Percentiles rank a stretch among this genome's conserved stretches.
phyloP scores from a whole-genome alignment of 1,284 basidiomycete species.

The Inonotus obliquus region DNA sequence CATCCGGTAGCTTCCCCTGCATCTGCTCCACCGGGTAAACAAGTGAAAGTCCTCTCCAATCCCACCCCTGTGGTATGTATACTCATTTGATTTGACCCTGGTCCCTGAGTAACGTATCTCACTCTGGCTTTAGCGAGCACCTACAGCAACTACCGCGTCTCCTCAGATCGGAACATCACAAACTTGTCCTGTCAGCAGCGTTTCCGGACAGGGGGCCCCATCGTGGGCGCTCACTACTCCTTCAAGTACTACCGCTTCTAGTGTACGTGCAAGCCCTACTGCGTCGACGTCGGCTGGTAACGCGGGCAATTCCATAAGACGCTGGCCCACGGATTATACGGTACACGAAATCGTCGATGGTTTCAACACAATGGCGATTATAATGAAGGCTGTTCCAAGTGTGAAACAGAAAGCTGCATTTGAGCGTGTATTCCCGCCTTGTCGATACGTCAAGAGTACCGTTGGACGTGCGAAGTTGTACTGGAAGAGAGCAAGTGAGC shows the following conservation, averaged over 20 bases:
- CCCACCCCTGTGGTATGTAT: slow-evolving; percentile 8
- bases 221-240: not conserved
- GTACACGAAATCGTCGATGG: slow-evolving; percentile 16
- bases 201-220: not conserved
- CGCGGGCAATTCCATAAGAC: not conserved
- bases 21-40: slow-evolving; percentile 4
- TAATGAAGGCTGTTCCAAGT: slow-evolving; percentile 11
- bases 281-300: not conserved
- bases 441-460: slow-evolving; percentile 19
- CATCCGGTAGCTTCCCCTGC: not conserved
- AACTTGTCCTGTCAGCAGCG: not conserved
- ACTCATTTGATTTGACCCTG: not conserved
- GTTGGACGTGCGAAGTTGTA: slow-evolving; percentile 19
- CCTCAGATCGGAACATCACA: not conserved
- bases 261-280: not conserved
- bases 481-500: slow-evolving; percentile 16
- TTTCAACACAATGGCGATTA: slow-evolving; percentile 7
- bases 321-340: slow-evolving; percentile 19
- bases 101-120: not conserved
- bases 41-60: slow-evolving; percentile 11
- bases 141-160: not conserved
- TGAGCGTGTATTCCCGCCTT: slow-evolving; percentile 15
- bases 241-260: not conserved
- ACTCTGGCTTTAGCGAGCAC: slow-evolving; percentile 7
- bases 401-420: slow-evolving; percentile 15